Evolutionary conservation across 352 stramenopile species (phyloP).

Genomic region (Ophiocytium majus): DNA sequence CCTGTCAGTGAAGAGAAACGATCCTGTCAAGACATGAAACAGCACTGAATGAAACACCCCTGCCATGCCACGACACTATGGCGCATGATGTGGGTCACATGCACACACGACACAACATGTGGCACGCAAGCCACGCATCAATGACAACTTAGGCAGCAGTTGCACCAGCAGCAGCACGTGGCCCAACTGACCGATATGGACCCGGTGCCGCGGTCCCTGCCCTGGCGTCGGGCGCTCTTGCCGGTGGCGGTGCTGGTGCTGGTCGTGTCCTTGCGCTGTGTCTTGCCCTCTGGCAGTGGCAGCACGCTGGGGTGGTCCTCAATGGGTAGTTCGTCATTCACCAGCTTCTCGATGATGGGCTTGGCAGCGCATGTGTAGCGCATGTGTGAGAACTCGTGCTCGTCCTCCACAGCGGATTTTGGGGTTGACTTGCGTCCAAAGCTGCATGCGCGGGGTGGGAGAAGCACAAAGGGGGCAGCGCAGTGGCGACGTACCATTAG

Average conservation of each 20-base stretch:
- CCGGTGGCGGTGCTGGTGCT: background rate
- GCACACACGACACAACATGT: too few species aligned
- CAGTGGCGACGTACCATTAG: too few species aligned
- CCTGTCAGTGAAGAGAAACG: too few species aligned
- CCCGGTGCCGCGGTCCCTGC: background rate
- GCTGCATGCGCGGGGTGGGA: background rate
- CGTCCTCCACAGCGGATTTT: constrained; percentile 38
- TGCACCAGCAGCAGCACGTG: too few species aligned
- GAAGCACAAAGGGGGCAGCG: constrained; percentile 1
- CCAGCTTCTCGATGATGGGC: constrained; percentile 54
- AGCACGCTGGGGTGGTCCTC: constrained; percentile 70
- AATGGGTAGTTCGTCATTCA: constrained; percentile 61
- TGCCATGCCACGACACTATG: too few species aligned
- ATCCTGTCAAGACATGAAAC: too few species aligned
- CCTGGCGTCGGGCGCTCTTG: constrained; percentile 3
- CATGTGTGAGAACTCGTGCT: constrained; percentile 50
- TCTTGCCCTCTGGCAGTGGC: constrained; percentile 62
- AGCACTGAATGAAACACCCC: too few species aligned
- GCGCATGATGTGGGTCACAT: too few species aligned
- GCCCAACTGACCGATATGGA: background rate
- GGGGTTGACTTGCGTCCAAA: constrained; percentile 9
- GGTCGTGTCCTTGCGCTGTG: background rate
- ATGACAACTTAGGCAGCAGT: too few species aligned
- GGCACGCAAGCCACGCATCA: too few species aligned
- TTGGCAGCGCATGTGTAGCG: constrained; percentile 35